These are phyloP conservation scores for Leucosporidium yakuticum DNA, from an alignment of 768 basidiomycete species.

Conservation along the genomic window DNA sequence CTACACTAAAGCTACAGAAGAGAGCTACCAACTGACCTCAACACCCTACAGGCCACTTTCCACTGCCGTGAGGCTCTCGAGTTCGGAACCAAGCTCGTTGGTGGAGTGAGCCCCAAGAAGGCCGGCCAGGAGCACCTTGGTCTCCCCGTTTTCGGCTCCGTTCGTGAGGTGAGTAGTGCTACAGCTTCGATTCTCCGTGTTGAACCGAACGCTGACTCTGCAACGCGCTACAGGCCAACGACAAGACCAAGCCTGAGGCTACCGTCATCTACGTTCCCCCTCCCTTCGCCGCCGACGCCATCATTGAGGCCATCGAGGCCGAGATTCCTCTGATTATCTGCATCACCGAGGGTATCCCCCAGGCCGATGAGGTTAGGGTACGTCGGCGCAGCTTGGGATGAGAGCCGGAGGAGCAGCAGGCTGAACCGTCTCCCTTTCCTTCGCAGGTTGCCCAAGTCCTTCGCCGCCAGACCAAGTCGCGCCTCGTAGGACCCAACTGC, in stretches of 20 bases:
- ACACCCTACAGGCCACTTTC: conserved; percentile 69
- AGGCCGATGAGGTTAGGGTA: conserved; percentile 89
- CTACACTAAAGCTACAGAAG: not conserved
- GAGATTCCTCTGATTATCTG: conserved; percentile 97
- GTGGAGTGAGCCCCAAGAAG: conserved; percentile 93
- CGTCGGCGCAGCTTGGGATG: conserved; percentile 42
- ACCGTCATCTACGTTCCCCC: conserved; percentile 97
- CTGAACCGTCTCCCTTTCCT: not conserved
- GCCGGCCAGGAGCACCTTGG: conserved; percentile 93
- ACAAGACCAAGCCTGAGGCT: conserved; percentile 80
- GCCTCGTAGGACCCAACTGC: conserved; percentile 97
- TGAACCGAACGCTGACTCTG: not conserved
- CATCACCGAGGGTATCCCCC: conserved; percentile 97
- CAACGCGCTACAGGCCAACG: conserved; percentile 61
- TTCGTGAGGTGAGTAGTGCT: conserved; percentile 65
- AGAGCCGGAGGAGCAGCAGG: not conserved
- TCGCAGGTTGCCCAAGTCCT: conserved; percentile 82
- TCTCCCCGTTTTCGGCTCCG: conserved; percentile 85
- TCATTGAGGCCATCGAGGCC: conserved; percentile 96
- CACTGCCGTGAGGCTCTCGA: conserved; percentile 87
- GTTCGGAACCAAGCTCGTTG: conserved; percentile 96
- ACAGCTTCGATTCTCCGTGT: not conserved
- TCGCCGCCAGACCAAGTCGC: conserved; percentile 85
- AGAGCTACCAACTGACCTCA: too few relatives aligned
- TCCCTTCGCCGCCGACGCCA: conserved; percentile 90